Percentiles rank a stretch among this genome's conserved stretches.
These are phyloP conservation scores for Penicillium antarcticum DNA, from an alignment of 495 filamentous ascomycete species.

Conservation along the genomic window DNA sequence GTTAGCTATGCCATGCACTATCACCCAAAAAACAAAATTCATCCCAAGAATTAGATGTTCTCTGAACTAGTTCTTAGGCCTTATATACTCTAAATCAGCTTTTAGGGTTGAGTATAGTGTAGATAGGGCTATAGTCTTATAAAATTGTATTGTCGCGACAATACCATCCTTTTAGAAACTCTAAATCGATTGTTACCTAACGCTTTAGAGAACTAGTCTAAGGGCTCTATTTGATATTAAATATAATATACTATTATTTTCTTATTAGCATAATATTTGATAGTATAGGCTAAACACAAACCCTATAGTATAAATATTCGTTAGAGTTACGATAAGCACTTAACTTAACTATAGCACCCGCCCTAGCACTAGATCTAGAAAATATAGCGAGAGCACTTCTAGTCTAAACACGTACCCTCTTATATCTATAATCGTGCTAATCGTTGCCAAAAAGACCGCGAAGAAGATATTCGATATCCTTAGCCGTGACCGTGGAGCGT, in stretches of 20 bases:
- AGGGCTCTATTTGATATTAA: conserved; percentile 14
- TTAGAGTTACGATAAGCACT: conserved; percentile 19
- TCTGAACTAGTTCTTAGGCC: conserved; percentile 18
- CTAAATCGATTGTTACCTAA: conserved; percentile 19
- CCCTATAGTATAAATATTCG: conserved; percentile 23
- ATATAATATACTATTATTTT: conserved; percentile 12
- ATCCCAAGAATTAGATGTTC: conserved; percentile 16
- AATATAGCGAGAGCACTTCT: conserved; percentile 19
- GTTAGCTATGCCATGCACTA: conserved; percentile 18
- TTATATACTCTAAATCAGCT: neutral
- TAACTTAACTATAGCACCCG: conserved; percentile 19
- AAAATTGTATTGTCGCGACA: conserved; percentile 7
- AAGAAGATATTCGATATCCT: conserved; percentile 20
- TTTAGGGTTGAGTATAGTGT: neutral
- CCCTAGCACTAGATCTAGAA: conserved; percentile 12
- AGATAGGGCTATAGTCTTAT: conserved; percentile 9
- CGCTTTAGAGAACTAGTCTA: conserved; percentile 5
- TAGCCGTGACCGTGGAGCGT: conserved; percentile 12
- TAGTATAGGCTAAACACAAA: conserved; percentile 10
- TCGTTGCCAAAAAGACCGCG: conserved; percentile 12
- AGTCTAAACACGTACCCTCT: conserved; percentile 17
- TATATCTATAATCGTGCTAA: conserved; percentile 19
- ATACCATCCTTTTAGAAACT: conserved; percentile 21
- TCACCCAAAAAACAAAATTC: conserved; percentile 20
- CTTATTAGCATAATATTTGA: neutral